Conservation (phyloP, 2,329 filamentous ascomycete genomes). For the Venturia oleaginea region DNA sequence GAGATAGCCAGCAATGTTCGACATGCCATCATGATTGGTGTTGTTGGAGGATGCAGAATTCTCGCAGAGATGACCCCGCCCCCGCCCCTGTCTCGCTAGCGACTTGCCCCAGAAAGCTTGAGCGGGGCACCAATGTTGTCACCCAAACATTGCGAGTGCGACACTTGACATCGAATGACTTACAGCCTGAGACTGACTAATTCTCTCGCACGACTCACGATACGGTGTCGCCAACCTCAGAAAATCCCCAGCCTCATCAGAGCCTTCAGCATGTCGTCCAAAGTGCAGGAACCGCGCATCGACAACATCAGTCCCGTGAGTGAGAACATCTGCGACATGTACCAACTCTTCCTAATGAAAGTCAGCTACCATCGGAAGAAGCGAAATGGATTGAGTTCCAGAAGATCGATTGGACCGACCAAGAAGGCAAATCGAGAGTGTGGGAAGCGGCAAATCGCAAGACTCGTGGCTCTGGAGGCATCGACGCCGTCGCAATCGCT, state of each 20-base stretch:
- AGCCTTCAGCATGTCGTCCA: slow-evolving; percentile 24
- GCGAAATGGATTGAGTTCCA: slow-evolving; percentile 50
- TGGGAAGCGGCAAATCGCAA: slow-evolving; percentile 69
- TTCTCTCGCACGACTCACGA: not conserved
- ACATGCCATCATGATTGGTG: not conserved
- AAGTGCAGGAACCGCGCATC: slow-evolving; percentile 39
- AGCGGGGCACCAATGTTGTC: not conserved
- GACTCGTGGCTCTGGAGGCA: slow-evolving; percentile 54
- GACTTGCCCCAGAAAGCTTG: not conserved
- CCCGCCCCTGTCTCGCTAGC: not conserved
- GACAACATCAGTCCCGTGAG: slow-evolving; percentile 19
- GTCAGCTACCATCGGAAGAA: slow-evolving; percentile 37
- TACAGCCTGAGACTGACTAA: not conserved
- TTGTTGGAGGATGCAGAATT: not conserved
- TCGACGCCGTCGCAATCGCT: slow-evolving; percentile 66
- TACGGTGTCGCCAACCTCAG: not conserved
- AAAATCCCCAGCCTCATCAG: not conserved
- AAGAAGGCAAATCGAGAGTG: slow-evolving; percentile 47
- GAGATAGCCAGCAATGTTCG: not conserved
- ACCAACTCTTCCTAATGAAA: slow-evolving; percentile 28
- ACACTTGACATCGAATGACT: not conserved
- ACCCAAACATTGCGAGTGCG: not conserved
- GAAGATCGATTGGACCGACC: slow-evolving; percentile 50
- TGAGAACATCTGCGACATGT: slow-evolving; percentile 15
- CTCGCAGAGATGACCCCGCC: no score